Base-by-base conservation (phyloP, 2,329 filamentous ascomycete species). In the Coniochaeta prunicola region DNA sequence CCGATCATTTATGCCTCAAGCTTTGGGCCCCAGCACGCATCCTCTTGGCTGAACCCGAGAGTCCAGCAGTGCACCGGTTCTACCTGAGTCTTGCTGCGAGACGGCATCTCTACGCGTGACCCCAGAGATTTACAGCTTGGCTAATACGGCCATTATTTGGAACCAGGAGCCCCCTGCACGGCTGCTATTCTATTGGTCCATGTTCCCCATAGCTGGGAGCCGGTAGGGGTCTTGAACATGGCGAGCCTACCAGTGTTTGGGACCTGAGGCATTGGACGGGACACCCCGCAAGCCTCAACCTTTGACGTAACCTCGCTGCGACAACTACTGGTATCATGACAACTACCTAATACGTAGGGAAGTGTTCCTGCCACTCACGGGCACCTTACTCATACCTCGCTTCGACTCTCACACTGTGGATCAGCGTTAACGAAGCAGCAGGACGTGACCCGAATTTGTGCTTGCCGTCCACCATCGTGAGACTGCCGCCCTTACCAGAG, bases 391-490 rank as follows among this genome's bases (percentile, higher is more conserved):
- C 19, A 28, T 26, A 12, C 45, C 4, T 26, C 45, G 3, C 36
- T 45, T 17, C n/a, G 24, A 12, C 45, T 30, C 45, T 30, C 24
- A 50, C 12, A 50, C 24, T 21, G 10, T 30, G 45, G 45, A 48
- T 48, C 45, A 26, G 17, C 45, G 24, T 50, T 15, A 26, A 50
- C 24, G 15, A 50, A 50, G 53, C 17, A 55, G 17, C 10, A n/a
- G 2, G 24, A 33, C 31, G 3, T 4, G 53, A 55, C 30, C 53
- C 53, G 30, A 30, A 33, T 15, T 36, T 55, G 30, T 15, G 40
- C 45, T 31, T 15, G 48, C 31, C 17, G 56, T 42, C 57, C 40
- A 58, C 53, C 57, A 60, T 58, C 57, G 55, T 60, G 59, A 60
- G 59, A 60, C 59, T 48, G 8, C 28, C 53, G 21, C 31, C 56